phyloP scores from a whole-genome alignment of 2,329 filamentous ascomycete genomes.

The Fusarium denticulatum region DNA sequence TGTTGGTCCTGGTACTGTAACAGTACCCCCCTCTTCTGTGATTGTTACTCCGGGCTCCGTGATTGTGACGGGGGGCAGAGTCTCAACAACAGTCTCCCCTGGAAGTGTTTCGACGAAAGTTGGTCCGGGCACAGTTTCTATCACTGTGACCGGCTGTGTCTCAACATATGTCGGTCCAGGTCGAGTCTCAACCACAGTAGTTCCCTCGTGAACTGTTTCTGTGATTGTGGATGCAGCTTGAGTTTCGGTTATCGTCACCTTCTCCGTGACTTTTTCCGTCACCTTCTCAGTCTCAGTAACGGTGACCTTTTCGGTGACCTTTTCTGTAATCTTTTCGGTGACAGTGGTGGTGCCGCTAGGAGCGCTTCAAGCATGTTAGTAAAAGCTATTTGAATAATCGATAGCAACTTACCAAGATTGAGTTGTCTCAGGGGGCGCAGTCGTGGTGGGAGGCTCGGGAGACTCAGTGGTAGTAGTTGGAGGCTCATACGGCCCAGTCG shows the following conservation, averaged over 20 bases:
- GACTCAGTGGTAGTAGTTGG: conserved; percentile 2
- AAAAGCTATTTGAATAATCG: background rate
- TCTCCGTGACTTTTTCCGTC: background rate
- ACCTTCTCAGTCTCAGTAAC: background rate
- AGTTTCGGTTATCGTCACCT: conserved; percentile 5
- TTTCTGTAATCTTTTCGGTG: conserved; percentile 1
- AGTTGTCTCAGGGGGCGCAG: background rate
- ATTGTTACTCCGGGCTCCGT: conserved; percentile 19
- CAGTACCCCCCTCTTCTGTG: conserved; percentile 8
- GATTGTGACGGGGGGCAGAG: conserved; percentile 5
- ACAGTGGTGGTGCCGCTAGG: conserved; percentile 2
- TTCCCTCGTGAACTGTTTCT: background rate
- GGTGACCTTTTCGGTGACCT: conserved; percentile 3
- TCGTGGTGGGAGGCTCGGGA: background rate
- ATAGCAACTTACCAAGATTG: conserved; percentile 8
- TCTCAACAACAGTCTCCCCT: conserved; percentile 10
- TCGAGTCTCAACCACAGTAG: conserved; percentile 10
- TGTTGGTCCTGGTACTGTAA: conserved; percentile 13
- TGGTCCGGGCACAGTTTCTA: background rate
- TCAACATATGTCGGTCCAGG: background rate
- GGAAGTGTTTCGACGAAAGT: conserved; percentile 7
- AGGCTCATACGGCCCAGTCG: background rate
- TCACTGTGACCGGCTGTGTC: conserved; percentile 5
- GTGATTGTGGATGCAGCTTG: conserved; percentile 1
- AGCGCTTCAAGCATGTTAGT: conserved; percentile 4